Evolutionary conservation across 306 rosid genomes (phyloP).

Genomic region (Phaseolus lunatus): DNA sequence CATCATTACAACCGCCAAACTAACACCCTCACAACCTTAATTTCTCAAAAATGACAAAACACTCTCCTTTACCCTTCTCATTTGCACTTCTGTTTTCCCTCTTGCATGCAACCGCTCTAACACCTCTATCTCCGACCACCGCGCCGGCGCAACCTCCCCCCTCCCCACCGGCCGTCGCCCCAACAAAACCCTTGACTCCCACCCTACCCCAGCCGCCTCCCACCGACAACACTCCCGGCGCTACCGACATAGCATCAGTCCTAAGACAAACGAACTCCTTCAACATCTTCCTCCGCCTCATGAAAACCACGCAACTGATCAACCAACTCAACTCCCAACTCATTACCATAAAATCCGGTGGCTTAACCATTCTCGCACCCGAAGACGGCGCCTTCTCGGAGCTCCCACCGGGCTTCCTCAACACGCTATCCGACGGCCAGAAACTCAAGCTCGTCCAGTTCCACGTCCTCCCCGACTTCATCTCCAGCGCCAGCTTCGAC

Average conservation of each 20-base stretch:
- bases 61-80: conserved; percentile 37
- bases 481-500: conserved; percentile 65
- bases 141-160: conserved; percentile 51
- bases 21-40: conserved; percentile 2
- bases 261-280: conserved; percentile 55
- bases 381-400: conserved; percentile 66
- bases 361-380: conserved; percentile 60
- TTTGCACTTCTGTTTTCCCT: conserved; percentile 21
- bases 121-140: conserved; percentile 48
- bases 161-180: conserved; percentile 36
- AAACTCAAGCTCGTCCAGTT: conserved; percentile 71
- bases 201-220: conserved; percentile 25
- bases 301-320: conserved; percentile 64
- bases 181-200: conserved; percentile 2
- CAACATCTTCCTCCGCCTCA: conserved; percentile 58
- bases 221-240: not conserved
- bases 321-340: conserved; percentile 67
- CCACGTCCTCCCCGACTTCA: conserved; percentile 62
- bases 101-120: conserved; percentile 34
- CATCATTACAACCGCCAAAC: not conserved
- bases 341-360: conserved; percentile 55
- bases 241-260: conserved; percentile 55
- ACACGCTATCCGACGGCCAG: conserved; percentile 54
- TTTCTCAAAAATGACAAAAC: conserved; percentile 32
- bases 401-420: conserved; percentile 74